Percentiles rank a stretch among this genome's conserved stretches.
Evolutionary conservation across 805 yeast species (phyloP).

Genomic region (Saccharomycopsis amapae): DNA sequence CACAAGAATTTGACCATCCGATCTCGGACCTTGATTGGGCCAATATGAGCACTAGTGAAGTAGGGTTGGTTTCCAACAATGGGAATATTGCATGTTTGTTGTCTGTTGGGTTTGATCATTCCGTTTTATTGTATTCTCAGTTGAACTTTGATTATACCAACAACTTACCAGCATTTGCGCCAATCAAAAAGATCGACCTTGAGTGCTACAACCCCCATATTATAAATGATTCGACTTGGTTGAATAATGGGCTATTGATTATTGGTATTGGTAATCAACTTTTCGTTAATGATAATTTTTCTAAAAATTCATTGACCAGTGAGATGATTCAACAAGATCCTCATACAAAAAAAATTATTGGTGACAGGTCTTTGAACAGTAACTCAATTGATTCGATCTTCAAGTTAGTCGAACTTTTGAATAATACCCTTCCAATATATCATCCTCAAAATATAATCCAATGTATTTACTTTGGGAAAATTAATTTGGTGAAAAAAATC

Average conservation of each 20-base stretch:
- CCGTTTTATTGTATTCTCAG: slow-evolving; percentile 68
- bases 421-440: slow-evolving; percentile 84
- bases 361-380: slow-evolving; percentile 35
- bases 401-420: slow-evolving; percentile 66
- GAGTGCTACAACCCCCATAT: slow-evolving; percentile 64
- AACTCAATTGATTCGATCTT: slow-evolving; percentile 36
- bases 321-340: slow-evolving; percentile 32
- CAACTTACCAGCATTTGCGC: slow-evolving; percentile 65
- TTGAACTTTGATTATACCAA: slow-evolving; percentile 85
- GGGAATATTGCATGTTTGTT: slow-evolving; percentile 60
- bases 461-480: slow-evolving; percentile 54
- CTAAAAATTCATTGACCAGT: slow-evolving; percentile 38
- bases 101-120: slow-evolving; percentile 67
- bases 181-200: slow-evolving; percentile 67
- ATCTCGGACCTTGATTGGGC: slow-evolving; percentile 88
- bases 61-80: slow-evolving; percentile 27
- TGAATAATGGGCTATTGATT: slow-evolving; percentile 68
- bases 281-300: slow-evolving; percentile 62
- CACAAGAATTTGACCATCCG: slow-evolving; percentile 33
- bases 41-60: slow-evolving; percentile 26
- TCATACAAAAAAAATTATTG: slow-evolving; percentile 47
- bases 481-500: slow-evolving; percentile 47
- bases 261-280: slow-evolving; percentile 88
- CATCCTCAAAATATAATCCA: slow-evolving; percentile 88
- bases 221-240: slow-evolving; percentile 88